Base-by-base conservation (phyloP, 257 asterid species). In the Lithospermum erythrorhizon region DNA sequence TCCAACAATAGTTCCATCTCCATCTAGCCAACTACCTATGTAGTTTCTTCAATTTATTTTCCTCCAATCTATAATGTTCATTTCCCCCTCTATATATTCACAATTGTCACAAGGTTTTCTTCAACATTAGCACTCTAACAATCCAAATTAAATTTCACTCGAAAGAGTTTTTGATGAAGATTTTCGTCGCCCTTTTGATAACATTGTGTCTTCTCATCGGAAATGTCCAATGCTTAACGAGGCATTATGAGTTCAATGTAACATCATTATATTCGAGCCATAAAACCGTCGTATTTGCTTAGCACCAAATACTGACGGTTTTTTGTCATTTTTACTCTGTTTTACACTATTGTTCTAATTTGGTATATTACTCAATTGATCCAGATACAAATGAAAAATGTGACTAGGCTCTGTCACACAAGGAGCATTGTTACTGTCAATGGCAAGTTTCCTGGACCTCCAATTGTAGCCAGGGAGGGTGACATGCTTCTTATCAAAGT, bases 401-500 rank as follows among this genome's bases (percentile, higher is more conserved):
- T 82, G 17, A 79, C 78, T 2, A 70, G 85, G 24, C 57, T 82
- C 47, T 82, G 88, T 67, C 85, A 79, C 75, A 76, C 80, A 1
- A 82, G 72, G 66, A 79, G 75, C 60, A 64, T 82, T 21, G 83
- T 76, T 2, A 77, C 85, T 0, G 85, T 76, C 55, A 82, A 82
- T 32, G 88, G 88, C 15, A 65, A 65, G 37, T 82, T 74, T 65
- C 85, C 85, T 0, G 88, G 88, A 58, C 88, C 88, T 57, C 79
- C 73, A 11, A 62, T 83, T 15, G 68, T 80, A 4, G 87, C 90
- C 21, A 76, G 81, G 61, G 87, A 80, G 69, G 87, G 85, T 6
- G 90, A 83, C 51, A 76, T 66, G 14, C 66, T 83, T 16, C 75
- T 80, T 18, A 74, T 83, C 49, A 69, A 76, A 68, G 87, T 83